phyloP scores from a whole-genome alignment of 257 asterid genomes.

The Echium plantagineum region DNA sequence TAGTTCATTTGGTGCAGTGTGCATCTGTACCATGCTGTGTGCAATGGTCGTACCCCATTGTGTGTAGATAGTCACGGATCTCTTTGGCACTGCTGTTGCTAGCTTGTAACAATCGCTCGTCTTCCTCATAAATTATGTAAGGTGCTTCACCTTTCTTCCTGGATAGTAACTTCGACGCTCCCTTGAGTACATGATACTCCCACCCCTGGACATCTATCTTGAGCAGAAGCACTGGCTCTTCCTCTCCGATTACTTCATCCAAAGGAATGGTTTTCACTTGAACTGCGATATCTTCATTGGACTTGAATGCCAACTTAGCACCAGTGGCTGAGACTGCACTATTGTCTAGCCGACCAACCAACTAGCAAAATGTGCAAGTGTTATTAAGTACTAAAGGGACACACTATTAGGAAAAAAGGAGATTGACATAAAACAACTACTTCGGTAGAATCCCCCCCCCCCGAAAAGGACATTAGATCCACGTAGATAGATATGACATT shows the following conservation, averaged over 20 bases:
- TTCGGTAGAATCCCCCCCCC: no score
- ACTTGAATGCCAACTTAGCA: conserved; percentile 89
- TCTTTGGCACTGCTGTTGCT: conserved; percentile 82
- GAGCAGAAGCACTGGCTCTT: conserved; percentile 56
- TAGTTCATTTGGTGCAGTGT: conserved; percentile 59
- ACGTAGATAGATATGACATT: no score
- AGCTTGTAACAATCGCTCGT: conserved; percentile 78
- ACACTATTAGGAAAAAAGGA: no score
- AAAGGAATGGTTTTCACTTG: conserved; percentile 74
- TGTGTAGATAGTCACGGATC: conserved; percentile 60
- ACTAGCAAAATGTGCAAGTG: conserved; percentile 27
- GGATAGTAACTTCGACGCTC: conserved; percentile 69
- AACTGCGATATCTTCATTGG: conserved; percentile 81
- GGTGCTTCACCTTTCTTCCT: conserved; percentile 87
- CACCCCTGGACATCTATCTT: conserved; percentile 99
- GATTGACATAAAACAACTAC: no score
- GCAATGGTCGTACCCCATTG: conserved; percentile 68
- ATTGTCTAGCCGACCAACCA: conserved; percentile 95
- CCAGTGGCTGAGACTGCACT: conserved; percentile 93
- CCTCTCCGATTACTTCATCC: conserved; percentile 55
- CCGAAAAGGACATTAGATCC: no score
- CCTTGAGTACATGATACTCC: conserved; percentile 94
- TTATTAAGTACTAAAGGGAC: background rate
- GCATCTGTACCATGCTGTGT: conserved; percentile 79
- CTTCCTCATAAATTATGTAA: conserved; percentile 91